Evolutionary conservation across 306 rosid species (phyloP).

Genomic region (Sicyos baderoa): DNA sequence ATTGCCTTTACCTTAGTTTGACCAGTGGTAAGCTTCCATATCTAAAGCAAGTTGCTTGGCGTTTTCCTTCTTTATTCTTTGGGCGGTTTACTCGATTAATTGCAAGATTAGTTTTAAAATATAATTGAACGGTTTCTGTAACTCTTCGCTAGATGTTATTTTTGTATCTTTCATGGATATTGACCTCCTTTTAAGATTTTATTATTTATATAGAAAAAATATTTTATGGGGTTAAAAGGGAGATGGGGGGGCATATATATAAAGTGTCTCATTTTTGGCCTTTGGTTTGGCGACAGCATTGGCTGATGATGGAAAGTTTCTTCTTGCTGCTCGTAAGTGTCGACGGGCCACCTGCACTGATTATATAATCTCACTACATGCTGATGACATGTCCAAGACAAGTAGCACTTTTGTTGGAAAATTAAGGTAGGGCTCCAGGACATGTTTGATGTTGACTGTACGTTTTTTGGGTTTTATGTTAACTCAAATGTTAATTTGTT

Average conservation of each 20-base stretch:
- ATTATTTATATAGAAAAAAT: neutral
- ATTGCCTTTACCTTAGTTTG: constrained; percentile 60
- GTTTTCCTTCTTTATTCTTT: constrained; percentile 7
- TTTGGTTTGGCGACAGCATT: constrained; percentile 38
- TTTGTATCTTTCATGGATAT: constrained; percentile 2
- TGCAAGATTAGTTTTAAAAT: neutral
- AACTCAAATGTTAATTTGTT: constrained; percentile 16
- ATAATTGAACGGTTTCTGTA: neutral
- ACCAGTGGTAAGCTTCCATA: constrained; percentile 45
- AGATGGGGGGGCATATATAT: neutral
- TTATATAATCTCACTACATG: constrained; percentile 62
- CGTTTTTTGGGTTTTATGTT: neutral
- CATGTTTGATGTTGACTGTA: constrained; percentile 2
- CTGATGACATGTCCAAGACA: constrained; percentile 78
- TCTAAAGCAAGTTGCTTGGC: neutral
- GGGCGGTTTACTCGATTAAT: neutral
- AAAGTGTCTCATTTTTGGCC: constrained; percentile 12
- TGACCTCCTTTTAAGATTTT: neutral
- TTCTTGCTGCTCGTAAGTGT: constrained; percentile 89
- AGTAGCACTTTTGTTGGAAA: constrained; percentile 80
- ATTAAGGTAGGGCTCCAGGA: constrained; percentile 49
- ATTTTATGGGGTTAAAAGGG: neutral
- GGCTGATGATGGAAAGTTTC: constrained; percentile 87
- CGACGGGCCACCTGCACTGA: constrained; percentile 94
- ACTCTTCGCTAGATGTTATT: neutral